Base-by-base conservation (phyloP, 768 basidiomycete species). In the Cystofilobasidium bisporidii region DNA sequence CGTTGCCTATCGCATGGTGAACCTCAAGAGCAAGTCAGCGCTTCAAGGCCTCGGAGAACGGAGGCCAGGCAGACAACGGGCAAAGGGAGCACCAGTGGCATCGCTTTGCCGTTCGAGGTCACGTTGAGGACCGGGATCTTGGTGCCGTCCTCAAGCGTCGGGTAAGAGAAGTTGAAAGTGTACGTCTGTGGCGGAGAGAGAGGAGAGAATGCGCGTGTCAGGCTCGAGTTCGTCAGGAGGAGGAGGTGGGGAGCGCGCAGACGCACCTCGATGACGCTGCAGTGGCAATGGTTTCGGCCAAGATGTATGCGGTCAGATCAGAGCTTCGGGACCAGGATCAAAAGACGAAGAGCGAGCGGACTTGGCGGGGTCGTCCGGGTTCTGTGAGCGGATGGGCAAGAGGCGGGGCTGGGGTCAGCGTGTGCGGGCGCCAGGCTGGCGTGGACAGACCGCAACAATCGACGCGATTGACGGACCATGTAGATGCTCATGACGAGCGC, bases 101-200 rank as follows among this genome's bases (percentile, higher is more conserved):
- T 14, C 4, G 3, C 47, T n/a, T 43, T 43, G 22, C 20, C 22
- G 14, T 22, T 48, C n/a, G 47, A 48, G 14, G 28, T 56, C 5
- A 56, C 53, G 28, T 32, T 22, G 18, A 56, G n/a, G 18, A 56
- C 28, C 12, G 53, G 53, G 17, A 56, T 32, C 18, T 26, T 18
- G 28, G 53, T 56, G 18, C 53, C 53, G 20, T 56, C 53, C 12
- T 1, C 4, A 11, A 56, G 30, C 8, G 30, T 15, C 14, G 53
- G 53, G 53, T 56, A 56, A 26, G 53, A 30, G 53, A 56, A 56
- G 53, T 56, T 56, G 30, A 56, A 56, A 3, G 53, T 56, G 53
- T 56, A 56, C 3, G 53, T 56, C 30, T 48, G 20, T n/a, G 47
- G 4, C 15, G 41, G n/a, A n/a, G n/a, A n/a, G n/a, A n/a, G n/a